Percentiles rank a stretch among this genome's conserved stretches.
phyloP scores from a whole-genome alignment of 2,329 filamentous ascomycete species.

The Aspergillus floridensis region DNA sequence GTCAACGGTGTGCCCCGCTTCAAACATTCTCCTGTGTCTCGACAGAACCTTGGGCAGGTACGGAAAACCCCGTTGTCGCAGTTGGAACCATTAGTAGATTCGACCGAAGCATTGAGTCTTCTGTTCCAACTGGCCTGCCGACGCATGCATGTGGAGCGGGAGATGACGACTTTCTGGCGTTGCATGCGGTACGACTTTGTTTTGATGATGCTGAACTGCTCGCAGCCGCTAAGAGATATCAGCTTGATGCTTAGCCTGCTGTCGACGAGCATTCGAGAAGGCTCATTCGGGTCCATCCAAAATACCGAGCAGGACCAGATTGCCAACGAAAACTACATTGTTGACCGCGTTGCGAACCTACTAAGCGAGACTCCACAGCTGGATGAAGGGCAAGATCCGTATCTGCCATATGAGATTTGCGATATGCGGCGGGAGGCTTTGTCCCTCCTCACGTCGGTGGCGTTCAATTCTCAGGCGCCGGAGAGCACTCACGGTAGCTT shows the following conservation, averaged over 20 bases:
- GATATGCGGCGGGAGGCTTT: constrained; percentile 47
- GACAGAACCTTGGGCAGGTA: constrained; percentile 38
- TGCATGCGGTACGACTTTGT: constrained; percentile 57
- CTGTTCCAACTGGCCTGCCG: constrained; percentile 53
- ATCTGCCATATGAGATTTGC: constrained; percentile 38
- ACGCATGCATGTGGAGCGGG: constrained; percentile 44
- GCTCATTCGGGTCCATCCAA: constrained; percentile 56
- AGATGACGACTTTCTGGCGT: constrained; percentile 53
- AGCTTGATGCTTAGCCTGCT: constrained; percentile 55
- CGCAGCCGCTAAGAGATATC: constrained; percentile 57
- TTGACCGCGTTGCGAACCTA: constrained; percentile 58
- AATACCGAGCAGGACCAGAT: constrained; percentile 38
- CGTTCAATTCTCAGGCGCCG: constrained; percentile 54
- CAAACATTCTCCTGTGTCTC: constrained; percentile 43
- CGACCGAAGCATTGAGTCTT: constrained; percentile 54
- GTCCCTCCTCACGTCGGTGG: constrained; percentile 42
- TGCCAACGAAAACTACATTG: constrained; percentile 46
- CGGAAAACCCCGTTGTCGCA: constrained; percentile 42
- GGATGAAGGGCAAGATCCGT: constrained; percentile 44
- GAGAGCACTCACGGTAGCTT: constrained; percentile 57
- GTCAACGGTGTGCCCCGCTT: constrained; percentile 56
- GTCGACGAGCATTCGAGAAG: constrained; percentile 52
- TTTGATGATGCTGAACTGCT: constrained; percentile 58
- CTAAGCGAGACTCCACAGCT: constrained; percentile 54
- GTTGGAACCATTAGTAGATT: constrained; percentile 51